phyloP scores from a whole-genome alignment of 352 stramenopile genomes.

The Phytophthora citrophthora region DNA sequence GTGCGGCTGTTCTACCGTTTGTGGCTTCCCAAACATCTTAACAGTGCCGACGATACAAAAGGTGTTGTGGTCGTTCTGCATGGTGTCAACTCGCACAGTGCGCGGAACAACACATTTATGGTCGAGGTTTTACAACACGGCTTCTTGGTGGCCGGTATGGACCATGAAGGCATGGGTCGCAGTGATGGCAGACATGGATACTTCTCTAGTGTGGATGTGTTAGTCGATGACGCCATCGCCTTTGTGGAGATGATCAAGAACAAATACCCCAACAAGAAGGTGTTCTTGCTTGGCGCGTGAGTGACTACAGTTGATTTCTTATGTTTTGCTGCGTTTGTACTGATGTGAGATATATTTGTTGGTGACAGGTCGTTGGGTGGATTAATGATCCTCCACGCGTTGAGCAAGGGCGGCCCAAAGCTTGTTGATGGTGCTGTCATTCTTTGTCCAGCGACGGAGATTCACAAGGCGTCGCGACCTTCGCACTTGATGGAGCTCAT shows the following conservation, averaged over 20 bases:
- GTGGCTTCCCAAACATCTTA: constrained; percentile 62
- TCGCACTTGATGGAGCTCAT: constrained; percentile 51
- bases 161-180: constrained; percentile 80
- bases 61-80: constrained; percentile 80
- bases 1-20: constrained; percentile 77
- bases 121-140: constrained; percentile 63
- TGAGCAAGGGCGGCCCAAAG: constrained; percentile 49
- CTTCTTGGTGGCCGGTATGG: constrained; percentile 70
- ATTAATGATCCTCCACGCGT: constrained; percentile 64
- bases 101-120: constrained; percentile 80
- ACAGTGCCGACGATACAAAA: constrained; percentile 34
- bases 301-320: constrained; percentile 13
- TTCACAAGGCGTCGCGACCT: constrained; percentile 61
- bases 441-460: constrained; percentile 71
- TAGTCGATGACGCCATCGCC: constrained; percentile 75
- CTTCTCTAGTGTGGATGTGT: constrained; percentile 62
- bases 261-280: constrained; percentile 68
- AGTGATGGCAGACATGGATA: constrained; percentile 81
- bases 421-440: constrained; percentile 78
- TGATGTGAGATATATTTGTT: constrained; percentile 7
- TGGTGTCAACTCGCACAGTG: constrained; percentile 82
- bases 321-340: constrained; percentile 3
- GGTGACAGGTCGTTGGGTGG: constrained; percentile 68
- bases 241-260: constrained; percentile 61
- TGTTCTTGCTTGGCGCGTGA: constrained; percentile 78